A percentile compares a stretch with the other conserved stretches of the same genome.
Conservation (phyloP, 2,329 filamentous ascomycete species). For the Hortaea sp. region DNA sequence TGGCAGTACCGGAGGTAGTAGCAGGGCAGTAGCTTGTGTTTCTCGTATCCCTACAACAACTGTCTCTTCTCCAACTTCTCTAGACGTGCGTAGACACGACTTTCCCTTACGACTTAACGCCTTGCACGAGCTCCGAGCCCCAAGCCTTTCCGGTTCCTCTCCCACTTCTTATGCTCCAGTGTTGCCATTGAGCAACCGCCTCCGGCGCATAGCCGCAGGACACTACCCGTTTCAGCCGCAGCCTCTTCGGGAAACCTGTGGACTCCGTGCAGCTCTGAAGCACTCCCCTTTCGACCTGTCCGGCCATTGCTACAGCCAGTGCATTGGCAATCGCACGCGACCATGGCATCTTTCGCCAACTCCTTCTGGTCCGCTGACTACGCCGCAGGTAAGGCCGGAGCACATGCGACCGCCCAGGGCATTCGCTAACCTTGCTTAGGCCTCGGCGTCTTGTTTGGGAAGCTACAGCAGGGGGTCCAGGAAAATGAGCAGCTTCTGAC, state of each 20-base stretch:
- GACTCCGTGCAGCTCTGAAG: background rate
- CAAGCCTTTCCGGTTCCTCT: too few species aligned
- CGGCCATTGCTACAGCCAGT: background rate
- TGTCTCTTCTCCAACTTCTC: too few species aligned
- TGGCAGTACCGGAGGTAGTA: too few species aligned
- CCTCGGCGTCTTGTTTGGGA: slow-evolving; percentile 86
- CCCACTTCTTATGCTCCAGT: background rate
- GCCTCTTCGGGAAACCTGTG: background rate
- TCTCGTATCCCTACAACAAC: too few species aligned
- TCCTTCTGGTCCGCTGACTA: slow-evolving; percentile 99
- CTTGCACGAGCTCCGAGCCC: too few species aligned
- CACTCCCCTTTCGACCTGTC: background rate
- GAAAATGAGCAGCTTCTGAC: slow-evolving; percentile 93
- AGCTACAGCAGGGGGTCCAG: slow-evolving; percentile 89
- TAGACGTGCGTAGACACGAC: too few species aligned
- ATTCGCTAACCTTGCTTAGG: slow-evolving; percentile 33
- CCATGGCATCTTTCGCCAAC: slow-evolving; percentile 82
- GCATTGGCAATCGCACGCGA: background rate
- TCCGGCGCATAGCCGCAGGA: background rate
- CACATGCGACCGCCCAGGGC: background rate
- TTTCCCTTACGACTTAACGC: too few species aligned
- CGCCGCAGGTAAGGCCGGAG: slow-evolving; percentile 58
- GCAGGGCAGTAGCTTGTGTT: too few species aligned
- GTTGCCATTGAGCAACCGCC: background rate
- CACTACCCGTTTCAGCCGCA: background rate